Base-by-base conservation (phyloP, 495 filamentous ascomycete genomes). In the Trichoderma parareesei region DNA sequence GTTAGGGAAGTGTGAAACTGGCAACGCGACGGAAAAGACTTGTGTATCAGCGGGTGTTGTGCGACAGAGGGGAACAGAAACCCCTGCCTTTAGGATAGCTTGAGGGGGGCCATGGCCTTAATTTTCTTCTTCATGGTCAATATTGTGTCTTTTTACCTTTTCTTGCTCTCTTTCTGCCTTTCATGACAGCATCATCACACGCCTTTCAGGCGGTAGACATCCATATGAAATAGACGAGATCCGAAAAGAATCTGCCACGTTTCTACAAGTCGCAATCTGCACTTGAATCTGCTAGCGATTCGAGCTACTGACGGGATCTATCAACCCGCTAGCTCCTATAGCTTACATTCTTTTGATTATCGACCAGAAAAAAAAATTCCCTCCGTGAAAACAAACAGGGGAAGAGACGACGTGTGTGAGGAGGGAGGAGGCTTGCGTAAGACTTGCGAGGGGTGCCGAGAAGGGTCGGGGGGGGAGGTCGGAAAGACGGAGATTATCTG, bases 21-120 rank as follows among this genome's bases (percentile, higher is more conserved):
- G 53, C 53, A 57, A 57, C 53, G 27, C 53, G 37, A 33, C 2
- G 27, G 27, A 7, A 57, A 37, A 10, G 14, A 35, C 5, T 37
- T 35, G 27, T 57, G 53, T 37, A 57, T 57, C 53, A 7, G 46
- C 46, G 46, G 46, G 46, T 49, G 46, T 49, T 57, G 20, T 57
- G 20, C 10, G 27, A 11, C 11, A 27, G 27, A 27, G 27, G 27
- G 27, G 27, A 2, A 3, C 4, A n/a, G 37, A 3, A 57, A 57
- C 35, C 13, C 4, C 18, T 57, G 53, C 27, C 33, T 57, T 35
- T 16, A 57, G 53, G 53, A 57, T 57, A 57, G 27, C 53, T 57
- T 16, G 53, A 33, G 53, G 53, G 27, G 27, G 27, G 27, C 27
- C 53, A 57, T 57, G 53, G 53, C 27, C 27, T 2, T 27, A 27